Evolutionary conservation across 75 land plant species (phyloP), one percentile per base, ranked within the genome.

Genomic region (Picea glauca): DNA sequence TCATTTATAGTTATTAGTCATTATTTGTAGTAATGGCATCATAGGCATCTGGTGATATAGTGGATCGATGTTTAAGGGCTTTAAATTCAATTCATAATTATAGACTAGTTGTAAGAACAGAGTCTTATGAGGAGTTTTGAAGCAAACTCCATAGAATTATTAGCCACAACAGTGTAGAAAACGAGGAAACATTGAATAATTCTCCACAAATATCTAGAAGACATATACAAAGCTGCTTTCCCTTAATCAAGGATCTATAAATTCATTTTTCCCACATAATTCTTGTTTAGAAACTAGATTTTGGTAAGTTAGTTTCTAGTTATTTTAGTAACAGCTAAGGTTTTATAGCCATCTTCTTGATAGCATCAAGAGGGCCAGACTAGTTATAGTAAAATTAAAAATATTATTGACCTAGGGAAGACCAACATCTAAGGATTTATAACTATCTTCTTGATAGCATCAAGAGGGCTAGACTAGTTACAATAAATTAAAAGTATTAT

Each of bases 81-180:
- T 35, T 35, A 35, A 35, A 35, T 35, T 35, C 84, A 32, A 46
- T 80, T 0, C 82, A 84, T 62, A 84, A 83, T 35, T 90, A 86
- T 70, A 79, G 84, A n/a, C 80, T 81, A 72, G 83, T 87, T 40
- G 84, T 89, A 26, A 76, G 86, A 14, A 86, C 86, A 0, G 80
- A 89, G 74, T 89, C 91, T 13, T 86, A 85, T 81, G 75, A 63
- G 5, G 76, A 86, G 20, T 89, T 89, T 54, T 86, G 85, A 84
- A 78, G 84, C 3, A 80, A 78, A 56, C 84, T 89, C 21, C 75
- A 82, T 12, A 82, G 75, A 0, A 38, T 83, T 3, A 79, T 83
- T 13, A 30, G 82, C 12, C 75, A 82, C 38, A 76, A 35, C 38
- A 35, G 3, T 35, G 38, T 35, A 35, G 38, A 35, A 35, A 35